Evolutionary conservation across 106 monocot genomes (phyloP).

Genomic region (Phalaenopsis aphrodite): DNA sequence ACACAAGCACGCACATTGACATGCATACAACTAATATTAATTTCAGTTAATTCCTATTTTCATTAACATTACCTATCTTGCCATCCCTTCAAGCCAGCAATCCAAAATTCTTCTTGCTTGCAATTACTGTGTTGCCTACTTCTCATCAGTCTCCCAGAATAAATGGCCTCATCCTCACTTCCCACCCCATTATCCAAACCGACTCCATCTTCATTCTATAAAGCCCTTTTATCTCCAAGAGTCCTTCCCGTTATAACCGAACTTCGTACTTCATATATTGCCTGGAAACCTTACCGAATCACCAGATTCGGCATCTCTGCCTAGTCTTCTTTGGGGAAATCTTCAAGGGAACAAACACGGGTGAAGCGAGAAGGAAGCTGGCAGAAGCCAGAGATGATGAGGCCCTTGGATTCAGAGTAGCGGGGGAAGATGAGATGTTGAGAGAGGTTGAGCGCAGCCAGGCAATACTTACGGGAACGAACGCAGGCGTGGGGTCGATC

Average conservation of each 20-base stretch:
- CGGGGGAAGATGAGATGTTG: conserved; percentile 32
- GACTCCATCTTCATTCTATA: conserved; percentile 12
- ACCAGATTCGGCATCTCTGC: conserved; percentile 32
- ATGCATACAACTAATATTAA: too few species aligned
- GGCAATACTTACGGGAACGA: too few species aligned
- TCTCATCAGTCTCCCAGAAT: background rate
- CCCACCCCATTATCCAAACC: conserved; percentile 21
- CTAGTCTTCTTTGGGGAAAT: conserved; percentile 72
- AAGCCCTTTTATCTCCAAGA: conserved; percentile 16
- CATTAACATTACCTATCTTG: too few species aligned
- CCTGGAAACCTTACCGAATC: conserved; percentile 17
- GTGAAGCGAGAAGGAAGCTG: conserved; percentile 63
- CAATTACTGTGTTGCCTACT: background rate
- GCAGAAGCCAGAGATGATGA: conserved; percentile 64
- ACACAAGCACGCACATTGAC: too few species aligned
- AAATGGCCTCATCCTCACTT: conserved; percentile 27
- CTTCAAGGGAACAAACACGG: conserved; percentile 70
- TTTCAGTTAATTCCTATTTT: too few species aligned
- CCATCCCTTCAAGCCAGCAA: too few species aligned
- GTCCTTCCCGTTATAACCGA: conserved; percentile 27
- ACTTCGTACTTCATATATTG: conserved; percentile 12
- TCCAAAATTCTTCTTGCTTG: too few species aligned
- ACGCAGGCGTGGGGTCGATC: too few species aligned
- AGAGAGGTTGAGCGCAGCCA: too few species aligned
- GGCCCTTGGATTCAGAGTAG: conserved; percentile 61